Conservation (phyloP, 148 eudicot species). For the Vaccinium vitisidaea region DNA sequence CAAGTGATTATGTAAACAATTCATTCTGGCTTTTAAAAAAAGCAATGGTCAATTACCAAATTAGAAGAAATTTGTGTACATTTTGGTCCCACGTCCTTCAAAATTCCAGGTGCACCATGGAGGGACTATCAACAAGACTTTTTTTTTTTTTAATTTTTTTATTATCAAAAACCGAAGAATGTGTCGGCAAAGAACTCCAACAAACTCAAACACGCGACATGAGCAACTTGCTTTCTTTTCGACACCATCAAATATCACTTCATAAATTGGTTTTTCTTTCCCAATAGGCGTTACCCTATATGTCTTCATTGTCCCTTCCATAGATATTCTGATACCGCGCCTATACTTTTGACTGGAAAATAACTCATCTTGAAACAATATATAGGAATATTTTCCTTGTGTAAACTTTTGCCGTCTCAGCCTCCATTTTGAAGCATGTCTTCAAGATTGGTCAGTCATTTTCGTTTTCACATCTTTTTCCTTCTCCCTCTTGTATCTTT, state of each 20-base stretch:
- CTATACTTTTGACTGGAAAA: background rate
- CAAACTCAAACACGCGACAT: background rate
- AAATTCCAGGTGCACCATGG: no score
- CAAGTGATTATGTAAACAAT: no score
- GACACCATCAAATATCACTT: background rate
- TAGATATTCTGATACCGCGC: background rate
- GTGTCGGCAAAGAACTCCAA: background rate
- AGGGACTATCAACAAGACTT: no score
- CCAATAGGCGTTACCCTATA: background rate
- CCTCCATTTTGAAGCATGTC: background rate
- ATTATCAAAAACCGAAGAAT: background rate
- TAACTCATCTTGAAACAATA: background rate
- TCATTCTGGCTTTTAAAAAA: no score
- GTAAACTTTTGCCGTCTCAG: background rate
- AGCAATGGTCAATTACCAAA: no score
- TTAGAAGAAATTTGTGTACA: no score
- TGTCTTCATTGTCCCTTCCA: background rate
- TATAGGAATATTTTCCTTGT: background rate
- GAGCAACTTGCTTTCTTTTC: background rate
- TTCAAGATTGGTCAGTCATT: no score
- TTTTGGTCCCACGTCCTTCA: no score
- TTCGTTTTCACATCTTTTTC: no score
- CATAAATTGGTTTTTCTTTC: background rate
- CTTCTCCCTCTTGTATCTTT: no score
- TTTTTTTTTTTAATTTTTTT: no score